Evolutionary conservation across 2,329 filamentous ascomycete species (phyloP).

Genomic region (Periconia macrospinosa): DNA sequence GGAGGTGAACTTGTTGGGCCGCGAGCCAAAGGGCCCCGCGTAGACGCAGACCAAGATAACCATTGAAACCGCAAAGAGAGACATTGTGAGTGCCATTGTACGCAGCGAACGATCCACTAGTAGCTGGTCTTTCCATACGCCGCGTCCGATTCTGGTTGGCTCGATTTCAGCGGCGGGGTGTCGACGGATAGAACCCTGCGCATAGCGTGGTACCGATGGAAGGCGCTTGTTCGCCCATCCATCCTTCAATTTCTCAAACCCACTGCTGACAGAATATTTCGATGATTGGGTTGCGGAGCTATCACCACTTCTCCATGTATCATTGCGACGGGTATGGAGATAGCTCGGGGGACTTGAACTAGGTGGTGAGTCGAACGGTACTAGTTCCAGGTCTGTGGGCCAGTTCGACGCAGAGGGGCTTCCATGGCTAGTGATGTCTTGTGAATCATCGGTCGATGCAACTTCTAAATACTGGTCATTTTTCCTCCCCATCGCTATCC

Average conservation of each 20-base stretch:
- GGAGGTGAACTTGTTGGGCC: conserved; percentile 23
- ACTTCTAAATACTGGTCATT: background rate
- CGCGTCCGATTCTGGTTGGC: conserved; percentile 23
- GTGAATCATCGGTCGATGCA: background rate
- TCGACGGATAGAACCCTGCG: conserved; percentile 15
- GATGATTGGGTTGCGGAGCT: conserved; percentile 20
- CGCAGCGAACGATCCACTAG: conserved; percentile 31
- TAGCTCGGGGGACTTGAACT: background rate
- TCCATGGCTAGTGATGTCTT: background rate
- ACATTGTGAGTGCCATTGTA: conserved; percentile 27
- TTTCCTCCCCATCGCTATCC: background rate
- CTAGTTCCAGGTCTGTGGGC: background rate
- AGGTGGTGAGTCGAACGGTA: background rate
- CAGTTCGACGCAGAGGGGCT: background rate
- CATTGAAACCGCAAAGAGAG: conserved; percentile 17
- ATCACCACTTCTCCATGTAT: conserved; percentile 2
- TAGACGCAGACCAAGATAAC: conserved; percentile 21
- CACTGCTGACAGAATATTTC: conserved; percentile 14
- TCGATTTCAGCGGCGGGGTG: conserved; percentile 26
- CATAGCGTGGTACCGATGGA: conserved; percentile 12
- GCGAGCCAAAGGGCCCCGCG: conserved; percentile 11
- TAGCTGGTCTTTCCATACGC: conserved; percentile 33
- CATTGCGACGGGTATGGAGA: background rate
- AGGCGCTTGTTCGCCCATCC: conserved; percentile 8
- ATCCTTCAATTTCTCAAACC: conserved; percentile 21